A percentile compares a stretch with the other conserved stretches of the same genome.
Evolutionary conservation across 1,139 yeast species (phyloP).

Genomic region (Sugiyamaella sp.): DNA sequence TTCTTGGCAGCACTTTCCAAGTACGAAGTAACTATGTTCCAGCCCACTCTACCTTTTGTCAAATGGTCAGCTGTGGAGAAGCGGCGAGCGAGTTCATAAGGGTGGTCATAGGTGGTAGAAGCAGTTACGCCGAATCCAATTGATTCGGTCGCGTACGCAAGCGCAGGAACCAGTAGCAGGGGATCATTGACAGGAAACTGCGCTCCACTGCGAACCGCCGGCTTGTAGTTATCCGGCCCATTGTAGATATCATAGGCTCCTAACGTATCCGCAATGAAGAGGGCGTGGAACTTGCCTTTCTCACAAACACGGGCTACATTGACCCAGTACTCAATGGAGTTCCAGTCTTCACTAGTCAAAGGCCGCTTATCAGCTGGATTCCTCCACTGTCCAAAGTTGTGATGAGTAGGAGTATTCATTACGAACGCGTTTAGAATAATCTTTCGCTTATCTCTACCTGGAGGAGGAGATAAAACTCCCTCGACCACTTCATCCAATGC

Average conservation of each 20-base stretch:
- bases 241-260: constrained; percentile 52
- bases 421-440: constrained; percentile 19
- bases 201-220: constrained; percentile 46
- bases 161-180: constrained; percentile 43
- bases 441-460: constrained; percentile 13
- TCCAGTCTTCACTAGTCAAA: constrained; percentile 76
- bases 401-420: constrained; percentile 21
- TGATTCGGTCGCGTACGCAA: constrained; percentile 48
- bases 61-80: constrained; percentile 48
- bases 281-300: constrained; percentile 50
- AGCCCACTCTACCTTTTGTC: constrained; percentile 48
- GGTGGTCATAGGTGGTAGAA: constrained; percentile 48
- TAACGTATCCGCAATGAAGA: constrained; percentile 53
- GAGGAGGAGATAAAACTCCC: constrained; percentile 17
- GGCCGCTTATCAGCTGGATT: constrained; percentile 83
- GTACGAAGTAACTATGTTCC: constrained; percentile 50
- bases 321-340: constrained; percentile 52
- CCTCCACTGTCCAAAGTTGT: constrained; percentile 43
- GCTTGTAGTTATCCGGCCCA: constrained; percentile 43
- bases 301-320: constrained; percentile 52
- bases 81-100: constrained; percentile 48
- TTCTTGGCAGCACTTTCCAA: constrained; percentile 43
- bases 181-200: constrained; percentile 49
- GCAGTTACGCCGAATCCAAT: constrained; percentile 48
- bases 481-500: constrained; percentile 20